Evolutionary conservation across 2,329 filamentous ascomycete genomes (phyloP), one percentile per base, ranked within the genome.

Genomic region (Dryadomyces quercivorus): DNA sequence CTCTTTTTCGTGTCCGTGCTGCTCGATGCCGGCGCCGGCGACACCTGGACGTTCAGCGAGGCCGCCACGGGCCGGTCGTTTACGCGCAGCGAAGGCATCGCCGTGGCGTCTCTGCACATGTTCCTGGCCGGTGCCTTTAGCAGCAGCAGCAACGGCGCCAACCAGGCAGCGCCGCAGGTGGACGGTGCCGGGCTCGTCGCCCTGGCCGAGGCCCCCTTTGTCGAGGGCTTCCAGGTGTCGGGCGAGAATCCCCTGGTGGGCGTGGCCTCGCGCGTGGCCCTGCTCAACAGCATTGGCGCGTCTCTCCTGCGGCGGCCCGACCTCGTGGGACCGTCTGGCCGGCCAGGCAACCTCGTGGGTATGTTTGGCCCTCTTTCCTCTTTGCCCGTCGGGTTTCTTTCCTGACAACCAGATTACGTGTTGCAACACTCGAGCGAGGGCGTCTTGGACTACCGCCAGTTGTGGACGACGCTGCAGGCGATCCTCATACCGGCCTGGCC

Each of bases 1-100:
- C 66, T 84, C 8, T 84, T 84, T 65, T 74, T 82, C 49, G 76
- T 81, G 2, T 80, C 78, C 0, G 78, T 82, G 0, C 68, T 82
- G 16, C 66, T 81, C 0, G 78, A 82, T 59, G 78, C 75, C 0
- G 75, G 75, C 0, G 75, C 76, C 0, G 76, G 75, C 1, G 73
- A 78, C 60, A 57, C 64, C 12, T 78, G 75, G 76, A 63, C 59
- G 0, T 78, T 69, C 54, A 64, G 61, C 1, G 75, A 78, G 60
- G 67, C 71, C 0, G 62, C 55, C 1, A 65, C 65, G 1, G 64
- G 62, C 6, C 58, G 64, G 8, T 57, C 59, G 7, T 72, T 72
- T 47, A 67, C 63, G 9, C 62, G 75, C 4, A 76, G 73, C 52
- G 75, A 78, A 57, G 75, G 75, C 1, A 75, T 77, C 40, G 75